Conservation (phyloP, 2,329 filamentous ascomycete species). For the Fusarium newnesense region DNA sequence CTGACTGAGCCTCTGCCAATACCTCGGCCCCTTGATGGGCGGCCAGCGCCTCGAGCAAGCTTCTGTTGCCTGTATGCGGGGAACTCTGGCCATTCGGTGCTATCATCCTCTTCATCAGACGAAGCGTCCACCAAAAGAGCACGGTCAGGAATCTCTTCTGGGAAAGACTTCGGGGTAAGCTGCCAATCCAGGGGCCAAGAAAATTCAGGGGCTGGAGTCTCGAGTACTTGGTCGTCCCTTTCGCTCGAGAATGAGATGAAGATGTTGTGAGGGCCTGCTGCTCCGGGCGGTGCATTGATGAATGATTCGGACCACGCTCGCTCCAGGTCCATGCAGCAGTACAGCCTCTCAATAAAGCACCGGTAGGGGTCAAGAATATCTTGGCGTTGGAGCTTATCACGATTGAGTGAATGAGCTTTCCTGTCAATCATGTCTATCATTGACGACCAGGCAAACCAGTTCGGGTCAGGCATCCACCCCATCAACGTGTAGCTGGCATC, state of each 20-base stretch:
- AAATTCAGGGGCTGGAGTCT: conserved; percentile 3
- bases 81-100: conserved; percentile 28
- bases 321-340: conserved; percentile 59
- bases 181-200: conserved; percentile 45
- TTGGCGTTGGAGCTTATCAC: conserved; percentile 18
- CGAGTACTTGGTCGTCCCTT: not conserved
- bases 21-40: conserved; percentile 7
- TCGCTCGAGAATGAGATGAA: conserved; percentile 44
- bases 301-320: conserved; percentile 49
- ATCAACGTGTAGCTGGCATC: conserved; percentile 54
- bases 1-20: conserved; percentile 1
- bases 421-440: conserved; percentile 46
- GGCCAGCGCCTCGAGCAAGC: not conserved
- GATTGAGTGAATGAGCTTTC: conserved; percentile 27
- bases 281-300: conserved; percentile 29
- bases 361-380: conserved; percentile 20
- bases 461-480: conserved; percentile 56
- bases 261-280: conserved; percentile 48
- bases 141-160: conserved; percentile 7
- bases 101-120: conserved; percentile 35
- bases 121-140: conserved; percentile 12
- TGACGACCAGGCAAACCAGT: conserved; percentile 49
- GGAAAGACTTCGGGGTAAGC: conserved; percentile 34
- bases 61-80: not conserved
- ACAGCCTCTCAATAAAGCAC: conserved; percentile 45